Evolutionary conservation across 768 basidiomycete genomes (phyloP).

Genomic region (Lenzites betulinus): DNA sequence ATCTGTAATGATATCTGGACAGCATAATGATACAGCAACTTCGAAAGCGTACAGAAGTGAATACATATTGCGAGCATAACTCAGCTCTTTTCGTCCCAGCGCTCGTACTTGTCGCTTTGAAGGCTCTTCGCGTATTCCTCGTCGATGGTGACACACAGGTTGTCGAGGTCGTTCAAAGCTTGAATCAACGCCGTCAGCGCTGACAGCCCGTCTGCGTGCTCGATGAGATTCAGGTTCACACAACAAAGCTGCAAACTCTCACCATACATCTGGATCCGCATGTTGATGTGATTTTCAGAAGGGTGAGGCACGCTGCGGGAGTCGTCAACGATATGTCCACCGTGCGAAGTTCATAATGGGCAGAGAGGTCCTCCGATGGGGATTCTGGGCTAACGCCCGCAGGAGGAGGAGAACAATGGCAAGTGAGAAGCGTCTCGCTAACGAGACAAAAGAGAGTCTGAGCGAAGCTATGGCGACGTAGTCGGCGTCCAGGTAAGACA

Average conservation of each 20-base stretch:
- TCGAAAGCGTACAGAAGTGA: constrained; percentile 8
- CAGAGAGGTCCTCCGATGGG: too few species aligned
- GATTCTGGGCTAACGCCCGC: too few species aligned
- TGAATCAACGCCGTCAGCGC: constrained; percentile 78
- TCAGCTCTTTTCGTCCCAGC: constrained; percentile 71
- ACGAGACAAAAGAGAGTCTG: neutral
- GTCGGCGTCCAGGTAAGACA: neutral
- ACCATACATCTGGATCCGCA: constrained; percentile 99
- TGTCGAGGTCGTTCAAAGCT: constrained; percentile 77
- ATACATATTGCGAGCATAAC: constrained; percentile 5
- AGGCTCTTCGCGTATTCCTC: constrained; percentile 67
- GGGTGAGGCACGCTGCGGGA: constrained; percentile 82
- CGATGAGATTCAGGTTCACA: neutral
- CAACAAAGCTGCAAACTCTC: constrained; percentile 36
- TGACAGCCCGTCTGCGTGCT: constrained; percentile 72
- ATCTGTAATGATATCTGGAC: neutral
- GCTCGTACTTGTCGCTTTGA: constrained; percentile 52
- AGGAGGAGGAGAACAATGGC: too few species aligned
- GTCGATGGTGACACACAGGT: constrained; percentile 71
- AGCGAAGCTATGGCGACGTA: neutral
- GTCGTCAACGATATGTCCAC: too few species aligned
- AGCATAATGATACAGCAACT: constrained; percentile 24
- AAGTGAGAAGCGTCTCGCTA: too few species aligned
- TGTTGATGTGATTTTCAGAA: constrained; percentile 92
- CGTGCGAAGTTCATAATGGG: too few species aligned